Conservation (phyloP, 208 protist genomes). For the Leishmania mexicana region DNA sequence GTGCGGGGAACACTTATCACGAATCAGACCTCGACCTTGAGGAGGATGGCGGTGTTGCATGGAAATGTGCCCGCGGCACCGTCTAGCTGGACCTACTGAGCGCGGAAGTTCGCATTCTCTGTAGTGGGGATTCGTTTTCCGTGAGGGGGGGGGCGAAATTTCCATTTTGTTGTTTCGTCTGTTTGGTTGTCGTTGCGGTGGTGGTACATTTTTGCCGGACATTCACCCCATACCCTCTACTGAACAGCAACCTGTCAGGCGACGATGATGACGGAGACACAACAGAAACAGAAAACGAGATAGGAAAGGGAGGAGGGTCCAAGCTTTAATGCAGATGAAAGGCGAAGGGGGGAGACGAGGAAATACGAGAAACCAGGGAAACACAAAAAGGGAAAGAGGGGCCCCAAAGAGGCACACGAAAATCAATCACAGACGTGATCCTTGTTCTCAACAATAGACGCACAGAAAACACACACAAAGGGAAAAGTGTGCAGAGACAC, state of each 20-base stretch:
- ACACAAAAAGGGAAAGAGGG: too few relatives aligned
- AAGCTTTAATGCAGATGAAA: background rate
- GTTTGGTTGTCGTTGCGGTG: background rate
- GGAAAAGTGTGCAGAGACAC: background rate
- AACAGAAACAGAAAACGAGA: background rate
- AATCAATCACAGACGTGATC: too few relatives aligned
- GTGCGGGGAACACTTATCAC: background rate
- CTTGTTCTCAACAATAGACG: too few relatives aligned
- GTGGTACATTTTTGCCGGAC: background rate
- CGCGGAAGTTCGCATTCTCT: background rate
- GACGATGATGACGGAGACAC: background rate
- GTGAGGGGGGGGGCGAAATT: background rate
- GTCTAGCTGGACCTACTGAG: background rate
- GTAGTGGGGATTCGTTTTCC: background rate
- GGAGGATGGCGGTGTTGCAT: background rate
- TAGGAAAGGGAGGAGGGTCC: background rate
- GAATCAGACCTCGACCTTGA: background rate
- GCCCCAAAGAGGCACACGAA: too few relatives aligned
- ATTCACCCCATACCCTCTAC: background rate
- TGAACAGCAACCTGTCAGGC: background rate
- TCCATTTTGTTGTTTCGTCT: background rate
- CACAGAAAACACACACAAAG: too few relatives aligned
- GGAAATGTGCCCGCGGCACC: background rate
- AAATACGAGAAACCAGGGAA: background rate
- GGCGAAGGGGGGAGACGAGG: background rate